Percentiles rank a stretch among this genome's conserved stretches.
Evolutionary conservation across 2,329 filamentous ascomycete species (phyloP).

Genomic region (Xylariaceae sp.): DNA sequence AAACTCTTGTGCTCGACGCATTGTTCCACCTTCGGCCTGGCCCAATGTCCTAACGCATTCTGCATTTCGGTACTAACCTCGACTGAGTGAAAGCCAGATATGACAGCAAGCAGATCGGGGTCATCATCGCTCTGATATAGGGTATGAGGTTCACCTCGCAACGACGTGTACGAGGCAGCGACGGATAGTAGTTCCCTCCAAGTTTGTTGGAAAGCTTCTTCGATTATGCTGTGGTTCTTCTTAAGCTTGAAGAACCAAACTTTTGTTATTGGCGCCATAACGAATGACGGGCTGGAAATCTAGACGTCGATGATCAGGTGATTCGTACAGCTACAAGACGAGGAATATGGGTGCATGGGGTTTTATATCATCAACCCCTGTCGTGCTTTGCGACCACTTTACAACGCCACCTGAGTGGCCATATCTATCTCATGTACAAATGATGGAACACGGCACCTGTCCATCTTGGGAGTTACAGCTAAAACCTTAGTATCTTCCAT

Average conservation of each 20-base stretch:
- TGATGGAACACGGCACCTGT: no score
- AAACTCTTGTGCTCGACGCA: slow-evolving; percentile 6
- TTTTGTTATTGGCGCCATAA: slow-evolving; percentile 7
- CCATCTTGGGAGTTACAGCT: no score
- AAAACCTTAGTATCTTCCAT: no score
- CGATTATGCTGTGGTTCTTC: slow-evolving; percentile 10
- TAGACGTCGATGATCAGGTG: no score
- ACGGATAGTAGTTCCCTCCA: background rate
- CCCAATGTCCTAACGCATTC: background rate
- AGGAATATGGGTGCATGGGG: no score
- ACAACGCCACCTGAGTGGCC: no score
- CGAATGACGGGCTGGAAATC: background rate
- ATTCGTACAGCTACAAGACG: no score
- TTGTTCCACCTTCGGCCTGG: background rate
- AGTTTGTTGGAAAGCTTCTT: slow-evolving; percentile 8
- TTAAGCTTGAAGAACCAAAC: slow-evolving; percentile 13
- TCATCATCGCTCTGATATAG: slow-evolving; percentile 13
- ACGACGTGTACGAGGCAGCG: slow-evolving; percentile 1
- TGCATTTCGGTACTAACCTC: background rate
- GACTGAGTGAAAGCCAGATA: slow-evolving; percentile 4
- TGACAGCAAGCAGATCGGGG: slow-evolving; percentile 7
- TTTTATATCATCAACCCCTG: no score
- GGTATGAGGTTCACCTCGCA: slow-evolving; percentile 1
- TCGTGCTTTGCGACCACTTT: no score
- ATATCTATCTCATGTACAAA: no score